Evolutionary conservation across 306 rosid species (phyloP).

Genomic region (Arachis stenosperma): DNA sequence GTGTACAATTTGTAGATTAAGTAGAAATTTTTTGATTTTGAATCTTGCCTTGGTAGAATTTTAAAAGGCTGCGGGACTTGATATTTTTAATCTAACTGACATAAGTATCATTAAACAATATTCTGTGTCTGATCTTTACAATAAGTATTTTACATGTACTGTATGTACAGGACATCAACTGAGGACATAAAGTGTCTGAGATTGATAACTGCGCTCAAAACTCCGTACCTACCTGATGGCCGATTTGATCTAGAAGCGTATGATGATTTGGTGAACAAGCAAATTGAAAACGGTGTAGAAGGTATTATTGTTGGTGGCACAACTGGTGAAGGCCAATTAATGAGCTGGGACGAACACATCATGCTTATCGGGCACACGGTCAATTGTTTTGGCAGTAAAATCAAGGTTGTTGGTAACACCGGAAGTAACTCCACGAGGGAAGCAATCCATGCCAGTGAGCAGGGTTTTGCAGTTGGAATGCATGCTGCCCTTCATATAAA

Average conservation of each 20-base stretch:
- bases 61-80: background rate
- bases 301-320: constrained; percentile 87
- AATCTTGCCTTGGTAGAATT: no score
- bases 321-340: constrained; percentile 83
- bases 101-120: background rate
- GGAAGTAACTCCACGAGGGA: constrained; percentile 87
- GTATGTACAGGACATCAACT: constrained; percentile 63
- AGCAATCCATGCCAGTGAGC: constrained; percentile 79
- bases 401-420: constrained; percentile 76
- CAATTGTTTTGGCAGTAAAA: constrained; percentile 73
- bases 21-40: no score
- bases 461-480: constrained; percentile 92
- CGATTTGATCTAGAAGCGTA: constrained; percentile 83
- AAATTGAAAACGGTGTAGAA: constrained; percentile 66
- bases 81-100: constrained; percentile 17
- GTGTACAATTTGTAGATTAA: no score
- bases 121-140: background rate
- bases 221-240: constrained; percentile 85
- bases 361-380: constrained; percentile 89
- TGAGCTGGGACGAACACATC: constrained; percentile 88
- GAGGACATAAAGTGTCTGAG: constrained; percentile 67
- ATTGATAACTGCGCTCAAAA: constrained; percentile 79
- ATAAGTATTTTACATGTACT: background rate
- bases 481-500: constrained; percentile 88
- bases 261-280: constrained; percentile 71